Conservation (phyloP, 129 eudicot genomes). For the Tagetes erecta region DNA sequence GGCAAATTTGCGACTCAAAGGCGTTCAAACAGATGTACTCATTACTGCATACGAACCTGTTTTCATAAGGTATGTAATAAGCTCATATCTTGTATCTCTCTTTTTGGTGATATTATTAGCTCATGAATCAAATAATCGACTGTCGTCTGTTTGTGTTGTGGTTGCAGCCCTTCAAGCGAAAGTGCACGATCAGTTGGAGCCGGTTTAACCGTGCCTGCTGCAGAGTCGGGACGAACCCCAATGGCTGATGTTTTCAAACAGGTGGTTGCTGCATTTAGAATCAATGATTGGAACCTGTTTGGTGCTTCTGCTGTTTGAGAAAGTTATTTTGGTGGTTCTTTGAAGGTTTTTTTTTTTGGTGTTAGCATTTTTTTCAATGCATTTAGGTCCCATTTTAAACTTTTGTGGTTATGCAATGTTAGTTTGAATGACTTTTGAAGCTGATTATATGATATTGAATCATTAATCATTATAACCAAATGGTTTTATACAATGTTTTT, state of each 20-base stretch:
- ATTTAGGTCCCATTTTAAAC: background rate
- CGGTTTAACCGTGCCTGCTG: conserved; percentile 76
- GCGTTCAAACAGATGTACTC: conserved; percentile 77
- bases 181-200: conserved; percentile 87
- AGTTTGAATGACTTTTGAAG: too few relatives aligned
- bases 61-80: conserved; percentile 59
- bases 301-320: conserved; percentile 39
- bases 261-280: conserved; percentile 71
- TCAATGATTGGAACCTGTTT: conserved; percentile 78
- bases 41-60: conserved; percentile 87
- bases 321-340: background rate
- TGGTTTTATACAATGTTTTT: too few relatives aligned
- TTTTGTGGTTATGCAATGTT: too few relatives aligned
- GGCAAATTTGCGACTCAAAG: conserved; percentile 93
- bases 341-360: background rate
- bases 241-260: conserved; percentile 72
- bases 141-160: conserved; percentile 13
- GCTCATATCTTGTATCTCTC: background rate
- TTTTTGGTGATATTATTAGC: background rate
- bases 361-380: background rate
- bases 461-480: too few relatives aligned
- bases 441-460: too few relatives aligned
- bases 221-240: conserved; percentile 63
- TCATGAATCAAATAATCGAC: conserved; percentile 12
- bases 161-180: conserved; percentile 85